These are phyloP conservation scores for Lithohypha guttulata DNA, from an alignment of 2,329 filamentous ascomycete species.

Conservation along the genomic window DNA sequence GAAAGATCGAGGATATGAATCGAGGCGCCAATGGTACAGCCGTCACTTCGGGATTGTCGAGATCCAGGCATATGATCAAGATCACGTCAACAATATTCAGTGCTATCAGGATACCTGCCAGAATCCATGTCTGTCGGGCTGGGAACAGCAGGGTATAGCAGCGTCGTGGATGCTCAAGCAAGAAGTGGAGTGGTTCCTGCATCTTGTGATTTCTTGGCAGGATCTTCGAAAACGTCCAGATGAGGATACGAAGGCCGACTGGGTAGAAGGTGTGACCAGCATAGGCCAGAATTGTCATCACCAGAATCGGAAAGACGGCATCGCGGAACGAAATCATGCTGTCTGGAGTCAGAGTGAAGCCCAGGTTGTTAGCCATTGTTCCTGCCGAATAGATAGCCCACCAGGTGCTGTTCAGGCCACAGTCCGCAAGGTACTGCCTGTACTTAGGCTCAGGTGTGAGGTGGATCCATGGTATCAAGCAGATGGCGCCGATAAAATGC, in stretches of 20 bases:
- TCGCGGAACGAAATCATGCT: slow-evolving; percentile 42
- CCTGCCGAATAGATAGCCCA: slow-evolving; percentile 43
- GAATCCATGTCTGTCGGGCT: slow-evolving; percentile 53
- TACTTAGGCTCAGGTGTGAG: slow-evolving; percentile 31
- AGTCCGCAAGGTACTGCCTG: slow-evolving; percentile 29
- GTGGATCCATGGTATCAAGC: slow-evolving; percentile 40
- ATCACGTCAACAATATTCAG: slow-evolving; percentile 56
- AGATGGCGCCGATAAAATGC: slow-evolving; percentile 39
- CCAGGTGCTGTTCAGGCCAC: slow-evolving; percentile 36
- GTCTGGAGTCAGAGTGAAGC: slow-evolving; percentile 45
- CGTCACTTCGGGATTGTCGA: slow-evolving; percentile 48
- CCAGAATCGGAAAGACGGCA: slow-evolving; percentile 28
- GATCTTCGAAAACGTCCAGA: slow-evolving; percentile 38
- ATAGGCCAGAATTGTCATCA: slow-evolving; percentile 33
- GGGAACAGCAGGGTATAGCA: slow-evolving; percentile 44
- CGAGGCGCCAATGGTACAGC: slow-evolving; percentile 42
- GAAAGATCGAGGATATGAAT: slow-evolving; percentile 53
- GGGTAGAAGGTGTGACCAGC: slow-evolving; percentile 59
- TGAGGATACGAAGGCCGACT: slow-evolving; percentile 48
- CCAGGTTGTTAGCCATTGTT: slow-evolving; percentile 44
- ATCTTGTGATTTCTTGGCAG: neutral
- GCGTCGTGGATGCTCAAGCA: slow-evolving; percentile 30
- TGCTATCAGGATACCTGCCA: slow-evolving; percentile 49
- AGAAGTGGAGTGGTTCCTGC: slow-evolving; percentile 31
- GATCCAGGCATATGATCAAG: slow-evolving; percentile 54